These are phyloP conservation scores for Emergomyces orientalis DNA, from an alignment of 2,329 filamentous ascomycete species.

Conservation along the genomic window DNA sequence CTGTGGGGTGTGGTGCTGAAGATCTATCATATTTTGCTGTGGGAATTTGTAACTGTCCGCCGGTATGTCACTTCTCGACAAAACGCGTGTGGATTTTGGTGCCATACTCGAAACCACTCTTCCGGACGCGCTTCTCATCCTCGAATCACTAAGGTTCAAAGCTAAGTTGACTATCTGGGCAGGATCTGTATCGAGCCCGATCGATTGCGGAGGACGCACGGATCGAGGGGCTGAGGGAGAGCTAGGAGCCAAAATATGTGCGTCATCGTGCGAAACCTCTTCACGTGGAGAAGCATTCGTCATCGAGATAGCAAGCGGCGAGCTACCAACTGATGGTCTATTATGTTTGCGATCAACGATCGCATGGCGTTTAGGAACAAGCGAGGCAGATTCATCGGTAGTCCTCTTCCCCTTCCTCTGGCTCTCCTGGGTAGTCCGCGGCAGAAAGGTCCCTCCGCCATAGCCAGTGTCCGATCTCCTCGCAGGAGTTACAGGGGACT, in stretches of 20 bases:
- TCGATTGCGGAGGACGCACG: conserved; percentile 12
- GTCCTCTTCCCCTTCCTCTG: conserved; percentile 30
- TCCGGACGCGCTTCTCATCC: conserved; percentile 28
- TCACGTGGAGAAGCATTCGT: conserved; percentile 17
- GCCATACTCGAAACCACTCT: conserved; percentile 7
- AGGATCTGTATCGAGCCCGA: conserved; percentile 60
- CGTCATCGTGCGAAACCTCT: conserved; percentile 11
- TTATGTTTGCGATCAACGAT: conserved; percentile 24
- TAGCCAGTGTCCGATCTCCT: conserved; percentile 4
- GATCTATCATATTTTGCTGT: background rate
- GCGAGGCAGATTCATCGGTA: conserved; percentile 27
- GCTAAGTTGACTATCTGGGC: conserved; percentile 90
- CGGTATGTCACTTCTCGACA: background rate
- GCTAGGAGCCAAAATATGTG: conserved; percentile 4
- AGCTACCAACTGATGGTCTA: conserved; percentile 26
- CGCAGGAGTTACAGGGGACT: conserved; percentile 1
- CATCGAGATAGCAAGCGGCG: conserved; percentile 23
- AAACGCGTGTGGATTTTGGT: conserved; percentile 6
- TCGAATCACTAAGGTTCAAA: conserved; percentile 70
- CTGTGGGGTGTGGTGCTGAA: background rate
- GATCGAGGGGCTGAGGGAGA: conserved; percentile 11
- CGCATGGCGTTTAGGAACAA: conserved; percentile 27
- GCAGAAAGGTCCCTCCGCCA: background rate
- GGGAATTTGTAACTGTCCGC: conserved; percentile 2
- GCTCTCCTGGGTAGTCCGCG: background rate